Conservation (phyloP, 164 flowering plant genomes). For the Vitis labrusca region DNA sequence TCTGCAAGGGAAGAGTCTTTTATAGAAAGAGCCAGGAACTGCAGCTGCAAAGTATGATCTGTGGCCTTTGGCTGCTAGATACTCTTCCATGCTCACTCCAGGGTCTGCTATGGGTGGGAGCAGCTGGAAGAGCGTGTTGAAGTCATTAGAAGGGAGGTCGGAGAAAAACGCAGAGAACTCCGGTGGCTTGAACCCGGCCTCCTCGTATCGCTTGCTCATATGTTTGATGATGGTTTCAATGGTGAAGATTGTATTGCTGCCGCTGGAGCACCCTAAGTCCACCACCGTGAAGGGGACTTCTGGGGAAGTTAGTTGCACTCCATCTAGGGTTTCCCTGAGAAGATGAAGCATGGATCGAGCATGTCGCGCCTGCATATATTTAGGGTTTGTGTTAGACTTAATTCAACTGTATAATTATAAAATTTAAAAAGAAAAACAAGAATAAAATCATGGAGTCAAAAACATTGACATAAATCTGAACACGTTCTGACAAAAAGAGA, state of each 20-base stretch:
- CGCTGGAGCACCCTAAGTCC: conserved; percentile 82
- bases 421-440: too few relatives aligned
- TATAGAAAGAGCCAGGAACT: conserved; percentile 81
- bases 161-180: conserved; percentile 89
- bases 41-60: conserved; percentile 84
- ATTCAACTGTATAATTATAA: too few relatives aligned
- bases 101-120: conserved; percentile 57
- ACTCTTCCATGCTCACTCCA: conserved; percentile 76
- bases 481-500: too few relatives aligned
- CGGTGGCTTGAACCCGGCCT: conserved; percentile 47
- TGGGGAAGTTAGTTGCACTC: conserved; percentile 42
- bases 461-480: too few relatives aligned
- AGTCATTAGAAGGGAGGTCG: conserved; percentile 89
- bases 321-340: conserved; percentile 62
- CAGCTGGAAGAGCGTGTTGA: conserved; percentile 90
- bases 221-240: conserved; percentile 71
- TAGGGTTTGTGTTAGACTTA: not conserved
- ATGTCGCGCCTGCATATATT: conserved; percentile 64
- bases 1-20: conserved; percentile 69
- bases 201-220: conserved; percentile 67
- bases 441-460: too few relatives aligned
- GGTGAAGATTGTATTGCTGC: conserved; percentile 66
- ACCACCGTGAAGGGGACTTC: conserved; percentile 54
- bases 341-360: conserved; percentile 82
- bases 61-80: conserved; percentile 56